Evolutionary conservation across 768 basidiomycete species (phyloP), one percentile per base, ranked within the genome.

Genomic region (Pholiota molesta): DNA sequence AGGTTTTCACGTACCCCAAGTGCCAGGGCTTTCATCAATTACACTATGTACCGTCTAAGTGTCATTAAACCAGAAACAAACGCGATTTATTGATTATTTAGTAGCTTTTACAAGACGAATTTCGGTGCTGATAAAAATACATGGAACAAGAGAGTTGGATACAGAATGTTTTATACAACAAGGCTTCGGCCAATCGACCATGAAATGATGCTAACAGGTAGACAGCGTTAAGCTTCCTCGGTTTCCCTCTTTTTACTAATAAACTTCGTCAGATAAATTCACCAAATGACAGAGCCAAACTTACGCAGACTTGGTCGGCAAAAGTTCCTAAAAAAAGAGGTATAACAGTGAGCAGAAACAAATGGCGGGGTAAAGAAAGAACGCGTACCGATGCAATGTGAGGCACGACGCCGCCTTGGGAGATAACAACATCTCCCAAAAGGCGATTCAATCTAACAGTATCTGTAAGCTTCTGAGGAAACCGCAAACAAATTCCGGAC

Each of bases 401-500:
- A 61, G 92, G 92, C 19, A 94, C 89, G 61, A 95, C 93, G 83
- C 95, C 95, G 78, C 95, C 95, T 75, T 97, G 94, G 35, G 94
- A 95, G 79, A 97, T 96, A 76, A 95, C 88, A 65, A 97, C 95
- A 66, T 88, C 81, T 26, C 88, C 90, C 47, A 92, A 84, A 49
- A 92, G 81, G 71, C 80, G 84, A 75, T 87, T 87, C 73, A 91
- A 77, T 69, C 88, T 90, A 44, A 21, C 8, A 35, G 31, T 17
- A 8, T 10, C 35, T 49, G 21, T 49, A 10, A 49, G 21, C 11
- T 10, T 49, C 4, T 49, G 47, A 2, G 5, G 42, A 19, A 44
- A 19, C 16, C 8, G 4, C 3, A 9, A 44, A 49, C 8, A 9
- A 19, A 21, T 37, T 8, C 11, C 11, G 6, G 40, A 29, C 51